Base-by-base conservation (phyloP, 805 yeast genomes). In the Hagleromyces aurorensis region DNA sequence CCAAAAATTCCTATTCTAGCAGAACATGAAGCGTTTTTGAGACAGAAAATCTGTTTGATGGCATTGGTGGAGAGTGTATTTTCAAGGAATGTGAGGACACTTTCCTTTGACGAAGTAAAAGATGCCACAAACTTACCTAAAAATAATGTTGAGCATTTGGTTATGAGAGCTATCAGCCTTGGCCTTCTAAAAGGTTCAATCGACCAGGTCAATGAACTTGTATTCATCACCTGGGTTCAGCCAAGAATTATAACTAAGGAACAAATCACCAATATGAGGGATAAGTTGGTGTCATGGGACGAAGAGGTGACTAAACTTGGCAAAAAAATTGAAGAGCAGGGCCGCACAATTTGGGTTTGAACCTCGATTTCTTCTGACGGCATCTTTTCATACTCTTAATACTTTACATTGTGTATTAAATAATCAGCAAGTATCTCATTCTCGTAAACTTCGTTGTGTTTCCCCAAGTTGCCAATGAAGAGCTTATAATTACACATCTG, bases 201-300 rank as follows among this genome's bases (percentile, higher is more conserved):
- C 45, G 94, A 91, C 55, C 94, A 91, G 62, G 83, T 86, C 23
- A 72, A 73, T 28, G 73, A 78, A 55, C 63, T 78, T 9, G 81
- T 91, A 33, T 75, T 79, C 19, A 76, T 91, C 27, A 75, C 81
- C 16, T 91, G 98, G 98, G 78, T 89, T 38, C 97, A 91, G 65
- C 97, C 98, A 36, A 71, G 97, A 49, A 83, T 86, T 32, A 78
- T 91, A 69, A 84, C 84, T 49, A 67, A 65, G 40, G 72, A 72
- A 24, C 98, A 91, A 65, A 80, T 89, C 35, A 70, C 67, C 34
- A 67, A 68, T 24, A 84, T 91, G 81, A 75, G 75, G 41, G 66
- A 68, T 30, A 80, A 82, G 46, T 69, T 91, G 50, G 65, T 66
- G 16, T 67, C 65, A 29, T 91, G 99, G 99, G 78, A 81, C 44